phyloP scores from a whole-genome alignment of 2,329 filamentous ascomycete genomes.

The Zasmidium angulare region DNA sequence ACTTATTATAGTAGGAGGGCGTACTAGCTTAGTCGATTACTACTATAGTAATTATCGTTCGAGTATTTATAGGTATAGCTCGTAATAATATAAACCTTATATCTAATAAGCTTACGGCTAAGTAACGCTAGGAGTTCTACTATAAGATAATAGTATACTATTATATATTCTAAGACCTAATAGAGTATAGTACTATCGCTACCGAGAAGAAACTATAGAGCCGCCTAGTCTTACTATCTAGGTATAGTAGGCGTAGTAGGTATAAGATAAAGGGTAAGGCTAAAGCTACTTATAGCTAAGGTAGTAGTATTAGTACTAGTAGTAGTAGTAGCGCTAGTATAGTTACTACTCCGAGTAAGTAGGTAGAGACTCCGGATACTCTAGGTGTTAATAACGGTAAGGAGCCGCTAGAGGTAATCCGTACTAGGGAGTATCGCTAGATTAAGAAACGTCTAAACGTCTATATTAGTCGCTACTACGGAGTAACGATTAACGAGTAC shows the following conservation, averaged over 20 bases:
- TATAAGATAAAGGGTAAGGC: not conserved
- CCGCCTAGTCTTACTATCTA: not conserved
- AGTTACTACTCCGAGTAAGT: not conserved
- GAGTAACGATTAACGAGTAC: not conserved
- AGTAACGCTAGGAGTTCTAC: not conserved
- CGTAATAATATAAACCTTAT: constrained; percentile 2
- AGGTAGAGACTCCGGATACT: not conserved
- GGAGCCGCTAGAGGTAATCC: not conserved
- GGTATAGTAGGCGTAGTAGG: not conserved
- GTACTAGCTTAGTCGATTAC: not conserved
- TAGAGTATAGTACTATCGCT: not conserved
- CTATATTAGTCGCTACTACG: not conserved
- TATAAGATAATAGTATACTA: not conserved
- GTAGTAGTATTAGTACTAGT: not conserved
- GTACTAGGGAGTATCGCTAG: not conserved
- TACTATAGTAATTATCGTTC: not conserved
- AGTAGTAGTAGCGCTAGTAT: not conserved
- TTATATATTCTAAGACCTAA: not conserved
- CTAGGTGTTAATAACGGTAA: not conserved
- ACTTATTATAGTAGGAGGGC: not conserved
- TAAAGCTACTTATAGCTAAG: not conserved
- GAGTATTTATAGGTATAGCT: not conserved
- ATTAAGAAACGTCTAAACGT: not conserved
- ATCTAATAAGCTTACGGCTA: not conserved
- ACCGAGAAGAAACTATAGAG: not conserved